Evolutionary conservation across 495 filamentous ascomycete species (phyloP), one percentile per base, ranked within the genome.

Genomic region (Aspergillus asperescens): DNA sequence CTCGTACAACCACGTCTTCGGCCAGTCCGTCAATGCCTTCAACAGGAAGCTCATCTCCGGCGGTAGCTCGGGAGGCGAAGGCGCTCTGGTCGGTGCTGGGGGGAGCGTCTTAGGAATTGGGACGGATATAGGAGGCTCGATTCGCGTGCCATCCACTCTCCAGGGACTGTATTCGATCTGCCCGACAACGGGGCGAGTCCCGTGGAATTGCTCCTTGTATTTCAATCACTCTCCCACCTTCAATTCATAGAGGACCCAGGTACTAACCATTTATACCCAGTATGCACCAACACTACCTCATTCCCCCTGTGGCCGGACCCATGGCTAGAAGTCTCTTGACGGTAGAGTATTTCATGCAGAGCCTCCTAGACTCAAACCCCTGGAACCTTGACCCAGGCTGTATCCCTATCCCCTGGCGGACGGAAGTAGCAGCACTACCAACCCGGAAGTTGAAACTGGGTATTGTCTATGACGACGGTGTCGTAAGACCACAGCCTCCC

Each of bases 61-160:
- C 5, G 85, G 84, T 0, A 82, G 78, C 38, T 81, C 81, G 1
- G 83, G 84, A 12, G 85, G 86, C 40, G 86, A 89, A 61, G 79
- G 75, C 0, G 80, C 84, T 0, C 68, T 88, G n/a, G 54, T 87
- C 29, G 81, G 72, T 1, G 64, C 81, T 1, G 62, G 77, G 1
- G 84, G 83, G 1, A 81, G 77, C 28, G 67, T 76, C 24, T 64
- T 88, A 0, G 86, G 86, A 0, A 81, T 89, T 35, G 85, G 84
- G 0, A 83, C 81, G 1, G 85, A 89, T 58, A 78, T 89, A 38
- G 85, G 74, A 28, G 84, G 85, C 4, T 85, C 81, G 4, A 84
- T 88, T 53, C 73, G 84, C 0, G 74, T 73, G 27, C 87, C 87
- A 0, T 84, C 87, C 0, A 78, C 77, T 18, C 74, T 81, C 46